These are phyloP conservation scores for Irpex sp. DNA, from an alignment of 1,284 basidiomycete species.

Conservation along the genomic window DNA sequence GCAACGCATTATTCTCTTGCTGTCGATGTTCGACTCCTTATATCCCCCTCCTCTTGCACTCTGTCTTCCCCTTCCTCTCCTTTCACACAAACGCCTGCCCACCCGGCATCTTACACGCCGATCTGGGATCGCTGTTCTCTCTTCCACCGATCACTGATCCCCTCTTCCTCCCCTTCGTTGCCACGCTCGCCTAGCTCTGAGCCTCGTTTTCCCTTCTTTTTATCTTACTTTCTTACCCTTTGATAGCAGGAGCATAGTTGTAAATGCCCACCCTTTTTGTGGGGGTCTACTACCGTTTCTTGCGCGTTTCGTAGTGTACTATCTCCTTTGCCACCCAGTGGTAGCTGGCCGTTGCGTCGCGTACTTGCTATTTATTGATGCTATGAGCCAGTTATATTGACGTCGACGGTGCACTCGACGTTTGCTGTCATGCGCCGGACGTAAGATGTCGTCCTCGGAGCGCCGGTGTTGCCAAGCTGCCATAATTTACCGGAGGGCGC, in stretches of 20 bases:
- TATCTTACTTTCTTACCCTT: neutral
- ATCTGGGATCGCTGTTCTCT: constrained; percentile 10
- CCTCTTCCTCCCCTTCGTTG: neutral
- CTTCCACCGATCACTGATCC: constrained; percentile 1
- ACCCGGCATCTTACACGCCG: constrained; percentile 7
- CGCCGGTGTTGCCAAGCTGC: neutral
- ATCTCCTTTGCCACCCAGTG: constrained; percentile 2
- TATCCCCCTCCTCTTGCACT: neutral
- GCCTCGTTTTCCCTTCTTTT: neutral
- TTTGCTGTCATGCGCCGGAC: neutral
- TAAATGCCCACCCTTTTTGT: constrained; percentile 9
- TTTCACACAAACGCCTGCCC: constrained; percentile 5
- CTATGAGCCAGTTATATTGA: neutral
- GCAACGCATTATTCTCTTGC: neutral
- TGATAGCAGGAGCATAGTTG: constrained; percentile 8
- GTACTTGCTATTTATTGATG: constrained; percentile 12
- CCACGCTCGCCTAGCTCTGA: neutral
- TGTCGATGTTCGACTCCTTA: constrained; percentile 2
- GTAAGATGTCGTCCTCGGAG: neutral
- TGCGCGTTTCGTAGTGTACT: constrained; percentile 11
- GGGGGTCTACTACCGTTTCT: constrained; percentile 1
- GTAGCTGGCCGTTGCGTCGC: neutral
- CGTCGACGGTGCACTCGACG: neutral
- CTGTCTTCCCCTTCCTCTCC: neutral
- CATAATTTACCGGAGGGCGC: neutral